Percentiles rank a stretch among this genome's conserved stretches.
Conservation (phyloP, 257 asterid species). For the Leonotis leonurus region DNA sequence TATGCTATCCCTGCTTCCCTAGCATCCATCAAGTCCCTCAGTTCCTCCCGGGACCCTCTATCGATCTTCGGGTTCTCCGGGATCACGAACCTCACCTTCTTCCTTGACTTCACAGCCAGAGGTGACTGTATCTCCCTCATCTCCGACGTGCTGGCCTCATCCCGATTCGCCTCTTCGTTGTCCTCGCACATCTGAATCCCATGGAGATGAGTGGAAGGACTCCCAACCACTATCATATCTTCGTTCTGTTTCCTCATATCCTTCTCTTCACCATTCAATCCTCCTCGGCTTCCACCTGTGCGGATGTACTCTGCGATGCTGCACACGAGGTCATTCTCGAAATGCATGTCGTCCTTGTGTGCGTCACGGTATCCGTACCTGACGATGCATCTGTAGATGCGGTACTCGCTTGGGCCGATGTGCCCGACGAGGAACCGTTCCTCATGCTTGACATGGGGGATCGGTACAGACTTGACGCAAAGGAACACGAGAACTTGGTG, state of each 20-base stretch:
- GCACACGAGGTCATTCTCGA: conserved; percentile 72
- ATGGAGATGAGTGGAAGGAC: conserved; percentile 49
- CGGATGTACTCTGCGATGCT: conserved; percentile 87
- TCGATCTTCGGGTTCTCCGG: conserved; percentile 64
- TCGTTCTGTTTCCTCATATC: conserved; percentile 19
- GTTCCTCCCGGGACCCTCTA: conserved; percentile 39
- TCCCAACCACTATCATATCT: conserved; percentile 67
- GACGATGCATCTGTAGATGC: conserved; percentile 76
- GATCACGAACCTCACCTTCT: conserved; percentile 64
- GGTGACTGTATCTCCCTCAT: conserved; percentile 36
- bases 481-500: conserved; percentile 85
- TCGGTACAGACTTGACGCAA: conserved; percentile 77
- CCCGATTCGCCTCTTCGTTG: conserved; percentile 25
- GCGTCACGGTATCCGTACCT: conserved; percentile 86
- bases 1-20: conserved; percentile 83
- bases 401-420: conserved; percentile 69
- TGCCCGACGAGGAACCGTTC: conserved; percentile 83
- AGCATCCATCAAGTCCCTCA: conserved; percentile 74
- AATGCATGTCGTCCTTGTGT: conserved; percentile 64
- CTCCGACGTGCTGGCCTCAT: conserved; percentile 43
- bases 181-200: conserved; percentile 42
- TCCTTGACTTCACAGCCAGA: conserved; percentile 28
- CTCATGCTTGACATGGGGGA: conserved; percentile 70
- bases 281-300: too few species aligned
- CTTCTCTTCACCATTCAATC: conserved; percentile 16